Conservation (phyloP, 345 rosid genomes). For the Gossypium stocksii region DNA sequence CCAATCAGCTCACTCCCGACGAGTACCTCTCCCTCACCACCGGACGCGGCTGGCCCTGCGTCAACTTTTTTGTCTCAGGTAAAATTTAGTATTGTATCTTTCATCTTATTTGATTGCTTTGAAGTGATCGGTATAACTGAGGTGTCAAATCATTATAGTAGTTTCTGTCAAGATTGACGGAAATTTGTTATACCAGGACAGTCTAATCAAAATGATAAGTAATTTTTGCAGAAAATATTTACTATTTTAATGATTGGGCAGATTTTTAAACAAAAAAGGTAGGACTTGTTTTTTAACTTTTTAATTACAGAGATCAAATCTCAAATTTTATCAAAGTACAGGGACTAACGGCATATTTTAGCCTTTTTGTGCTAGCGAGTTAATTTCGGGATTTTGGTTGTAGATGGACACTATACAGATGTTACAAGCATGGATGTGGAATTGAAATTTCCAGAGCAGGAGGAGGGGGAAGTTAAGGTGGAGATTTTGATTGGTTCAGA, state of each 20-base stretch:
- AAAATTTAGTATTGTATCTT: background rate
- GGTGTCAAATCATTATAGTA: too few relatives aligned
- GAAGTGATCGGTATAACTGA: background rate
- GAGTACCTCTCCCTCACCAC: constrained; percentile 30
- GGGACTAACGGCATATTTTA: too few relatives aligned
- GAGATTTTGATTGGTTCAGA: constrained; percentile 2
- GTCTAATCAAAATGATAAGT: too few relatives aligned
- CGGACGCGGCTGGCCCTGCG: constrained; percentile 39
- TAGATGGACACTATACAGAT: background rate
- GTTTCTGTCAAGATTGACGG: too few relatives aligned
- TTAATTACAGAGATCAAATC: too few relatives aligned
- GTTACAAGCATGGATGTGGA: background rate
- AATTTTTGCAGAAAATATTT: too few relatives aligned
- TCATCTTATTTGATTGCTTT: background rate
- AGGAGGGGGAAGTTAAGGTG: constrained; percentile 7
- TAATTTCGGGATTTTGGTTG: constrained; percentile 5
- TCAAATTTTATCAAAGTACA: too few relatives aligned
- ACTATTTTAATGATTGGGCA: too few relatives aligned
- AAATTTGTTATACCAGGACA: too few relatives aligned
- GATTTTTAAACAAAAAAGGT: too few relatives aligned
- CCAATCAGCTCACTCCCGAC: constrained; percentile 20
- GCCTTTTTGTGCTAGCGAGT: too few relatives aligned
- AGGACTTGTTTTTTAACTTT: too few relatives aligned
- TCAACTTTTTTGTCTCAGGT: constrained; percentile 26
- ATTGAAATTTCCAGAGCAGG: background rate